Base-by-base conservation (phyloP, 257 asterid species). In the Ocimum tenuiflorum region DNA sequence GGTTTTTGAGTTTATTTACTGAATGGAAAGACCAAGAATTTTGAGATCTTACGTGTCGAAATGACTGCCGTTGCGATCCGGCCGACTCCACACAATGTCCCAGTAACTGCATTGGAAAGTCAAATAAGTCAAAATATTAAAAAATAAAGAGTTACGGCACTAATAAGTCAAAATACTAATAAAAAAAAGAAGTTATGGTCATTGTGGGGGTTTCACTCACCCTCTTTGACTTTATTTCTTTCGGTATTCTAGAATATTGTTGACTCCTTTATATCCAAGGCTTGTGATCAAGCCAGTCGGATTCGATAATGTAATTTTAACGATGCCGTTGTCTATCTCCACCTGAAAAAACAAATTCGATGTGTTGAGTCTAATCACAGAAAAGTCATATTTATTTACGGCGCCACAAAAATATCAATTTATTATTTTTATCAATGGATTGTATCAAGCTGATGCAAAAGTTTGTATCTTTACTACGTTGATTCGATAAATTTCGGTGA, bases 21-120 rank as follows among this genome's bases (percentile, higher is more conserved):
- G n/a, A n/a, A n/a, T n/a, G n/a, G n/a, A n/a, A n/a, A n/a, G n/a
- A n/a, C n/a, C n/a, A n/a, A n/a, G n/a, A n/a, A n/a, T n/a, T n/a
- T n/a, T n/a, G n/a, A n/a, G n/a, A 42, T 0, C 71, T 66, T 75
- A 85, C 85, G 46, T 80, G 62, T 72, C 75, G 67, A 79, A 77
- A 67, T 20, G 35, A 43, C 74, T 66, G 7, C 3, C 10, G 6
- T 50, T 48, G 2, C 57, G 65, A 5, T 70, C 82, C 27, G 81
- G 84, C 68, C 76, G 73, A 60, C 65, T 79, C 96, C 91, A 88
- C 9, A 80, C n/a, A 5, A 78, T 60, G 76, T 88, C 96, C 96
- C 96, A 88, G 49, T 86, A 83, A 19, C 94, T 88, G 72, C 70
- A 75, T 61, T 47, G n/a, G n/a, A n/a, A n/a, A n/a, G n/a, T n/a